Evolutionary conservation across 305 asterid genomes (phyloP), one percentile per base, ranked within the genome.

Genomic region (Galium porrigens): DNA sequence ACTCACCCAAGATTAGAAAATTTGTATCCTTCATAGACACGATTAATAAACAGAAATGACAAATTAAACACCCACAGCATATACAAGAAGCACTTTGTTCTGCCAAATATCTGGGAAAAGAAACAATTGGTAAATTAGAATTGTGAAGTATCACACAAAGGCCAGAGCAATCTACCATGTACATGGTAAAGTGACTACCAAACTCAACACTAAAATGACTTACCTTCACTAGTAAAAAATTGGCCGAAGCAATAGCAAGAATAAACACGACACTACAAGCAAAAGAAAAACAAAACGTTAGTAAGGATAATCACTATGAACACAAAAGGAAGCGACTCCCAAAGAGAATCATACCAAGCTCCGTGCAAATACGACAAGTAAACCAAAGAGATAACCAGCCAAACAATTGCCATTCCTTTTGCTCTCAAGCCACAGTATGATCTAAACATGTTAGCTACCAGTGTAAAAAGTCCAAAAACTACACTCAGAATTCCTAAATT

Each of bases 211-310:
- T 71, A 53, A 52, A 30, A 58, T 29, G 27, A 80, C 88, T 11
- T 54, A 89, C 99, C 97, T 87, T 92, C 62, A 92, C 99, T 61
- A 92, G 79, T 68, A 83, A 69, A 78, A 81, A 92, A 81, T 92
- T 92, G 65, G 84, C 87, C 48, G 88, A 78, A 63, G 95, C 90
- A 77, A 87, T 90, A 58, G 79, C 66, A 27, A 85, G 52, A 67
- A 92, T 72, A 61, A 85, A 87, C 42, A 86, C 49, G 83, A 92
- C 29, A 73, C 98, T 91, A 90, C 87, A 84, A 70, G 55, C 46
- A 61, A 72, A 74, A 29, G 25, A 52, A 56, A 63, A 33, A 22
- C 14, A 14, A 32, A 33, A 63, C 41, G 70, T 68, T 61, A 74
- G 37, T 49, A 63, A 70, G 71, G 60, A 63, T 70, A 64, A 58